These are phyloP conservation scores for Annona cherimola DNA, from an alignment of 164 flowering plant genomes.

Conservation along the genomic window DNA sequence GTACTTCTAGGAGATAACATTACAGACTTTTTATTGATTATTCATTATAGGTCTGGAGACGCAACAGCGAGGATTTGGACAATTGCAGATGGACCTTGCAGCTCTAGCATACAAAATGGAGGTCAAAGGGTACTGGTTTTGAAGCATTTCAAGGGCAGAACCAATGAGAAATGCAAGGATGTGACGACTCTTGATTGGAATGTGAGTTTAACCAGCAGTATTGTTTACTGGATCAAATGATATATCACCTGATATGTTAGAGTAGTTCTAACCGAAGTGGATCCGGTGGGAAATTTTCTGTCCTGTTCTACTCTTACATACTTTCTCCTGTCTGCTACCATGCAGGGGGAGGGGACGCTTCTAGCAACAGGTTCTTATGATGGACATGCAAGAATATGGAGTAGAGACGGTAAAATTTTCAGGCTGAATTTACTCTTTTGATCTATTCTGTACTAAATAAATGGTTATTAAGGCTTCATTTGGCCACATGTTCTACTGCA, in stretches of 20 bases:
- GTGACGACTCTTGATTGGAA: slow-evolving; percentile 99
- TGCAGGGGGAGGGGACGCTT: slow-evolving; percentile 87
- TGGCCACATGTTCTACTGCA: too few species aligned
- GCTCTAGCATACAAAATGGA: slow-evolving; percentile 41
- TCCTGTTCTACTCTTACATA: background rate
- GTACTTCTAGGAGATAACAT: too few species aligned
- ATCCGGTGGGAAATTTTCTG: background rate
- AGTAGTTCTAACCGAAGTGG: background rate
- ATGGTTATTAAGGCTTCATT: too few species aligned
- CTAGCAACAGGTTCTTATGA: slow-evolving; percentile 99
- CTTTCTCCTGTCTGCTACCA: slow-evolving; percentile 2
- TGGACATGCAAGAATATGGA: slow-evolving; percentile 98
- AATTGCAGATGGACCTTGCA: slow-evolving; percentile 56
- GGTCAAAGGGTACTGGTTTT: slow-evolving; percentile 57
- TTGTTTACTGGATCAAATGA: background rate
- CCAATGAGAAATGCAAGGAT: slow-evolving; percentile 87
- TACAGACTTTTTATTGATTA: background rate
- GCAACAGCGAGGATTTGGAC: slow-evolving; percentile 97
- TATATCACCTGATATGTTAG: background rate
- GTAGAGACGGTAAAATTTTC: slow-evolving; percentile 57
- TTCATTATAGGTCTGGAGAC: slow-evolving; percentile 75
- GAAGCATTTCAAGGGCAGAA: slow-evolving; percentile 83
- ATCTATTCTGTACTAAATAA: background rate
- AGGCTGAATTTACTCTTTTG: background rate
- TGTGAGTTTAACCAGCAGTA: slow-evolving; percentile 45